Percentiles rank a stretch among this genome's conserved stretches.
Evolutionary conservation across 768 basidiomycete species (phyloP).

Genomic region (Boletus tylopilopsis): DNA sequence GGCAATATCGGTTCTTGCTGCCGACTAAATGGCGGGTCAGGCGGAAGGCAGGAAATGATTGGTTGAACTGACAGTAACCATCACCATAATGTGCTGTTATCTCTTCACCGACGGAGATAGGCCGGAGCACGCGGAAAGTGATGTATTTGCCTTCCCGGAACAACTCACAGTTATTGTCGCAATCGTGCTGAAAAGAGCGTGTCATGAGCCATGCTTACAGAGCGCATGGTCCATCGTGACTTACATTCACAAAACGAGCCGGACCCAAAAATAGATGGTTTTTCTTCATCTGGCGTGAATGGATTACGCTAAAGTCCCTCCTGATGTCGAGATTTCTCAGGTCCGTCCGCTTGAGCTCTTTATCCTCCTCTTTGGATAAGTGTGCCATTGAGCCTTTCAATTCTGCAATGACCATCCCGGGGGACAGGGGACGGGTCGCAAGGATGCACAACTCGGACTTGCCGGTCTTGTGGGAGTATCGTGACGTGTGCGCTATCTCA

Average conservation of each 20-base stretch:
- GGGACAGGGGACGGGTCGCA: conserved; percentile 66
- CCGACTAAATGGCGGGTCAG: conserved; percentile 49
- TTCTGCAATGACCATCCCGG: conserved; percentile 76
- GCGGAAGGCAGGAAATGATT: conserved; percentile 16
- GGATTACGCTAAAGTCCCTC: conserved; percentile 87
- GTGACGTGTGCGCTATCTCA: conserved; percentile 85
- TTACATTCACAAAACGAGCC: conserved; percentile 89
- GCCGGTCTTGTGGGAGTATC: conserved; percentile 82
- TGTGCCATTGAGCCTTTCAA: conserved; percentile 90
- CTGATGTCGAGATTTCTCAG: conserved; percentile 66
- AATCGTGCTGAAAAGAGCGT: conserved; percentile 65
- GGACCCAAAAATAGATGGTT: conserved; percentile 89
- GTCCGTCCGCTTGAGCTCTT: conserved; percentile 81
- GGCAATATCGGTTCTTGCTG: conserved; percentile 66
- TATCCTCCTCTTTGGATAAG: conserved; percentile 80
- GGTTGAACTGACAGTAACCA: conserved; percentile 70
- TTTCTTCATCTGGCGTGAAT: conserved; percentile 88
- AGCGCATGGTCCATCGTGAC: conserved; percentile 31
- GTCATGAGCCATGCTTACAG: not conserved
- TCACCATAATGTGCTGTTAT: conserved; percentile 90
- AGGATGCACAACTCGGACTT: conserved; percentile 88
- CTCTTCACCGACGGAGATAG: conserved; percentile 78
- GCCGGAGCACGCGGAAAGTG: conserved; percentile 79
- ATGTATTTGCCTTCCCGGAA: conserved; percentile 88
- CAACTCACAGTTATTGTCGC: conserved; percentile 84